Evolutionary conservation across 495 filamentous ascomycete genomes (phyloP), one percentile per base, ranked within the genome.

Genomic region (Podospora pseudoanserina): DNA sequence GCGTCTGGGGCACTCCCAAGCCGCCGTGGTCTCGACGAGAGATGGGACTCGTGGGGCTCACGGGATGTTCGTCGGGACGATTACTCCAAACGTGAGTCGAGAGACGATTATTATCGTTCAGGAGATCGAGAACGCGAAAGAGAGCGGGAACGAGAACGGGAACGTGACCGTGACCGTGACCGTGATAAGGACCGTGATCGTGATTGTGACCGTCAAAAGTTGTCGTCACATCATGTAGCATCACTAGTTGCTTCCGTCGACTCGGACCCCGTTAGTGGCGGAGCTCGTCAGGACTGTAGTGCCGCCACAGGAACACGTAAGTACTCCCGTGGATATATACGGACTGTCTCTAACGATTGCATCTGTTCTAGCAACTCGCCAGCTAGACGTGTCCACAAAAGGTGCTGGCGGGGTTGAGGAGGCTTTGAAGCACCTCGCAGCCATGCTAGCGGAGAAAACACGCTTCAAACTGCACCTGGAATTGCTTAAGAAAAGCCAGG

Each of bases 401-500:
- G 23, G 55, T 11, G 6, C 20, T 20, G 55, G 26, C 5, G 55
- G 13, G 3, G 55, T 20, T 26, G n/a, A 11, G 55, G 18, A 19
- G 55, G n/a, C 16, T n/a, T 26, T 58, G 55, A 20, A 58, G n/a
- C 5, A 58, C 6, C n/a, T 58, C 1, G 20, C 19, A 5, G 39
- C 39, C 7, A 16, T 11, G 0, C 7, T 49, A 49, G 39, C 39
- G 5, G 39, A 49, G 5, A 49, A 49, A 13, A 49, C 39, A 49
- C 39, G 39, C 5, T 49, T 49, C 9, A 49, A 20, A 28, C 53
- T 73, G 7, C 60, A 67, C 28, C 53, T 34, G 11, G 73, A 72
- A 16, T 28, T 32, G 15, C 30, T 73, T 0, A 71, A 73, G 1
- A 72, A 70, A 49, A 64, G 60, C 18, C 16, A 67, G 26, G 60